Base-by-base conservation (phyloP, 2,329 filamentous ascomycete genomes). In the Aureobasidium sp. region DNA sequence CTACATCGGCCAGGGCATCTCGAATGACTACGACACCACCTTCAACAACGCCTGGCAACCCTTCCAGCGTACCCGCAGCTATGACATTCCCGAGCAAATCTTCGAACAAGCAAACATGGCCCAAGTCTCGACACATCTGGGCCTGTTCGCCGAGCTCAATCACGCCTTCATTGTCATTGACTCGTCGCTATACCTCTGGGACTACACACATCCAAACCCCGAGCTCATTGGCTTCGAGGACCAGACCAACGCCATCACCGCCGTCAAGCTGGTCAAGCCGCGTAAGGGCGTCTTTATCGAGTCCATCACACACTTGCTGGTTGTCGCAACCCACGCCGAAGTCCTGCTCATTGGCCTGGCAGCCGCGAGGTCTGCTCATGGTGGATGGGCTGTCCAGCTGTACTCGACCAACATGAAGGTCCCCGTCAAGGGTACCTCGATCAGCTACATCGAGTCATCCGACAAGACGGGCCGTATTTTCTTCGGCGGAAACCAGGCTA, bases 161-260 rank as follows among this genome's bases (percentile, higher is more conserved):
- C 91, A 97, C 75, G 94, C 93, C 34, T 99, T 92, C 89, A 89
- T 96, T 61, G 86, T 90, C 27, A 94, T 99, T 72, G 94, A 99
- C 77, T 97, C 96, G 77, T 90, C 90, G 65, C 81, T 99, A 48
- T 99, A 97, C 73, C 81, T 99, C 17, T 99, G 95, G 95, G 93
- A 99, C 76, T 99, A 97, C 74, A 96, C 91, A 7, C 84, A 91
- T 72, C 86, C 90, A n/a, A 90, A 93, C 68, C 91, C 93, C 5
- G 90, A 96, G 72, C 81, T 97, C 45, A 88, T 96, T 67, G 93
- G 93, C 20, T 97, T 90, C 70, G 93, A 97, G 73, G 91, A 96
- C 68, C 89, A 93, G 74, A 81, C 86, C 7, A 87, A 95, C 72
- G 90, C 86, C 67, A 97, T 99, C 69, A 91, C 91, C 45, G 86